Evolutionary conservation across 148 eudicot species (phyloP), one percentile per base, ranked within the genome.

Genomic region (Silene uniflora): DNA sequence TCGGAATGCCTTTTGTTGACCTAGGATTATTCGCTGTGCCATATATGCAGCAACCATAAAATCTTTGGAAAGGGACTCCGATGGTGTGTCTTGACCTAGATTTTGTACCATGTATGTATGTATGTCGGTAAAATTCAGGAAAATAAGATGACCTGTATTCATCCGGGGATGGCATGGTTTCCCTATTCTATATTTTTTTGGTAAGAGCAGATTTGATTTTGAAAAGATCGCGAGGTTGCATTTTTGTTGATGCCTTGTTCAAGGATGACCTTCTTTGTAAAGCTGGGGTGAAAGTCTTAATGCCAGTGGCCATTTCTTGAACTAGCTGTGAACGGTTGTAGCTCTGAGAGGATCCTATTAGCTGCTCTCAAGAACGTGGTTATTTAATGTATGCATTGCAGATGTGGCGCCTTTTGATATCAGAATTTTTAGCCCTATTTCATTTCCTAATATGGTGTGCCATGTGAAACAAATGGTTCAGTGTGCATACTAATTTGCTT

Each of bases 231-330:
- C 35, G 4, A 32, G 35, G 35, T 32, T 32, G 35, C 35, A 32
- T 32, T 32, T 32, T 32, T 32, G 5, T 32, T 32, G 35, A 32
- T 32, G 35, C 35, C 4, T 2, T 39, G 7, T 6, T 39, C 9
- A 39, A 39, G 44, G 60, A 44, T 14, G 27, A 49, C 70, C 56
- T 75, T 66, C 62, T 35, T 47, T 75, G 12, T 59, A 61, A 59
- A 67, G 55, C 35, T 55, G 66, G 66, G 9, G 39, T 54, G 71
- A 42, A 55, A 25, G 29, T 58, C 17, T 19, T 10, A 32, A 25
- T 75, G 47, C 25, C 9, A 32, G n/a, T 32, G 9, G 21, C 62
- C 42, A 49, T 32, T 66, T 18, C 18, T 67, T 18, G 35, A 62
- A 11, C 3, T 66, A 49, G 64, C 27, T 14, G 29, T 66, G 64